Evolutionary conservation across 2,329 filamentous ascomycete species (phyloP).

Genomic region (Aspergillus uvarum): DNA sequence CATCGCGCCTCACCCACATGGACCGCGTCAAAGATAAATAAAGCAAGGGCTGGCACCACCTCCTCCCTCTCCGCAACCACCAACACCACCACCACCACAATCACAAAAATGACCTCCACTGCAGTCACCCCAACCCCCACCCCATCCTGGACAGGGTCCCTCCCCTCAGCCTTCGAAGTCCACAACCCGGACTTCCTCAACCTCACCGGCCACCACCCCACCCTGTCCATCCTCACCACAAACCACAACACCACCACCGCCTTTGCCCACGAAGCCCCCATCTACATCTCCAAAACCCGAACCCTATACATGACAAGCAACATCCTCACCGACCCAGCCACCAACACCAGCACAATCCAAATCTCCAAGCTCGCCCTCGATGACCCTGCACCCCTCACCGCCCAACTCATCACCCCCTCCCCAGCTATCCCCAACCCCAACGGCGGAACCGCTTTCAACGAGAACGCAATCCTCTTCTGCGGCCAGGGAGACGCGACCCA

Average conservation of each 20-base stretch:
- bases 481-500: constrained; percentile 38
- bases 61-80: too few relatives aligned
- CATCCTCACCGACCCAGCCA: constrained; percentile 16
- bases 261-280: constrained; percentile 53
- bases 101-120: too few relatives aligned
- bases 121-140: too few relatives aligned
- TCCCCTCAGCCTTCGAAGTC: constrained; percentile 9
- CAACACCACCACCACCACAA: too few relatives aligned
- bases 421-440: constrained; percentile 48
- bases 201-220: constrained; percentile 40
- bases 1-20: too few relatives aligned
- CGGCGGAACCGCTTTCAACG: constrained; percentile 44
- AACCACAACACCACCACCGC: constrained; percentile 40
- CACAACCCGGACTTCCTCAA: constrained; percentile 24
- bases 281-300: constrained; percentile 37
- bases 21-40: too few relatives aligned
- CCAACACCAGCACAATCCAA: constrained; percentile 20
- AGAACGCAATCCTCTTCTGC: constrained; percentile 43
- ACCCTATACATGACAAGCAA: constrained; percentile 45
- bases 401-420: constrained; percentile 39
- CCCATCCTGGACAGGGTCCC: too few relatives aligned
- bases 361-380: constrained; percentile 20
- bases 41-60: too few relatives aligned
- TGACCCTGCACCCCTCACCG: constrained; percentile 12
- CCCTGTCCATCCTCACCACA: constrained; percentile 35